phyloP scores from a whole-genome alignment of 1,139 yeast genomes.

The Saccharomyces hybrid region DNA sequence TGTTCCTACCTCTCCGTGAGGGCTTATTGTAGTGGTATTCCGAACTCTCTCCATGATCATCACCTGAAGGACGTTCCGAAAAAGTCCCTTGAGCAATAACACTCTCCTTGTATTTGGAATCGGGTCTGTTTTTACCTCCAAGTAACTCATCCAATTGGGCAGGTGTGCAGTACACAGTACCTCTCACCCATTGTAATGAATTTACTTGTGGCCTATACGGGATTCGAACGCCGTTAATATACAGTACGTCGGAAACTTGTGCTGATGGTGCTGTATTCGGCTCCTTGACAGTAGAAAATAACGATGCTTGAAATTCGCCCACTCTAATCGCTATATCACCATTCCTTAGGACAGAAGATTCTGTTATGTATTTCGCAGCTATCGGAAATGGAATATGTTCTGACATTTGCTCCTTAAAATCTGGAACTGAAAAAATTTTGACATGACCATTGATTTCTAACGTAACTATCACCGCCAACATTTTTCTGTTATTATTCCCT shows the following conservation, averaged over 20 bases:
- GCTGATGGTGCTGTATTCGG: slow-evolving; percentile 22
- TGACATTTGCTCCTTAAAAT: slow-evolving; percentile 42
- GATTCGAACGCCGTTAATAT: slow-evolving; percentile 51
- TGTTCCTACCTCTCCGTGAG: slow-evolving; percentile 34
- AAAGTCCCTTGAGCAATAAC: slow-evolving; percentile 49
- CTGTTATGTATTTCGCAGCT: slow-evolving; percentile 36
- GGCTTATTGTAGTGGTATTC: slow-evolving; percentile 46
- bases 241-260: slow-evolving; percentile 41
- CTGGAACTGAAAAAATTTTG: slow-evolving; percentile 44
- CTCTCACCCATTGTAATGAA: slow-evolving; percentile 82
- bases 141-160: slow-evolving; percentile 53
- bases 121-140: slow-evolving; percentile 53
- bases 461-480: slow-evolving; percentile 38
- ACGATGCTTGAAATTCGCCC: slow-evolving; percentile 48
- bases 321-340: slow-evolving; percentile 69
- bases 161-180: slow-evolving; percentile 51
- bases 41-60: neutral
- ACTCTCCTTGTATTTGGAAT: slow-evolving; percentile 49
- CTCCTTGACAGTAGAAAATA: slow-evolving; percentile 42
- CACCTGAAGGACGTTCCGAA: slow-evolving; percentile 26
- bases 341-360: slow-evolving; percentile 48
- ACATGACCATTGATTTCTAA: slow-evolving; percentile 39
- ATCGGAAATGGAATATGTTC: slow-evolving; percentile 37
- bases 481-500: slow-evolving; percentile 27
- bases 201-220: slow-evolving; percentile 79